Conservation (phyloP, 2,329 filamentous ascomycete species). For the Delphinella strobiligena region DNA sequence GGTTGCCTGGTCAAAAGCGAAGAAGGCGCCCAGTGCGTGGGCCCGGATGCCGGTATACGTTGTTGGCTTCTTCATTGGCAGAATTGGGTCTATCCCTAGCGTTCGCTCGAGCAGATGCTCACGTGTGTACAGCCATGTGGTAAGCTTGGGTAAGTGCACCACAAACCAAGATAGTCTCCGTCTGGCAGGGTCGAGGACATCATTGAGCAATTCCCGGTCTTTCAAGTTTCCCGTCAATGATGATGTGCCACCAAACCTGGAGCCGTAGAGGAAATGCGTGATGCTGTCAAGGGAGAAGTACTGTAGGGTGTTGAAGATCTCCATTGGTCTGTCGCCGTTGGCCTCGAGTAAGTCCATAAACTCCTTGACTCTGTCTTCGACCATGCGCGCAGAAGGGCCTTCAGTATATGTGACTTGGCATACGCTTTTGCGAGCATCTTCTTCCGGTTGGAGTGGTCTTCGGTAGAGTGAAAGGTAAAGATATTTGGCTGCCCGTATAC, state of each 20-base stretch:
- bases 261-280: conserved; percentile 41
- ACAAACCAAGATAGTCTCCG: conserved; percentile 38
- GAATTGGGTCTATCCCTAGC: conserved; percentile 25
- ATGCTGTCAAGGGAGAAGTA: conserved; percentile 43
- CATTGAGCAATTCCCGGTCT: conserved; percentile 32
- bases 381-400: conserved; percentile 18
- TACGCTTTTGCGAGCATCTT: conserved; percentile 42
- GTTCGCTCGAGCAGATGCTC: conserved; percentile 26
- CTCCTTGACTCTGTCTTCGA: conserved; percentile 28
- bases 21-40: conserved; percentile 28
- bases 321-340: conserved; percentile 22
- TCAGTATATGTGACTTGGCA: conserved; percentile 36
- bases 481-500: conserved; percentile 40
- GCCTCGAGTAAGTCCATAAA: conserved; percentile 28
- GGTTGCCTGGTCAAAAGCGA: conserved; percentile 16
- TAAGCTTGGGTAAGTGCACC: conserved; percentile 33
- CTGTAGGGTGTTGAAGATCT: conserved; percentile 39
- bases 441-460: conserved; percentile 38
- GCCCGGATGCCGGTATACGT: conserved; percentile 40
- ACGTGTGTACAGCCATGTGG: conserved; percentile 37
- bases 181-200: conserved; percentile 37
- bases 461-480: conserved; percentile 36
- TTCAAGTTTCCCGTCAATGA: conserved; percentile 22
- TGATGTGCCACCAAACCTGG: conserved; percentile 28
- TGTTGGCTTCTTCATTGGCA: conserved; percentile 39